Evolutionary conservation across 1,284 basidiomycete genomes (phyloP).

Genomic region (Polyporus tsugae): DNA sequence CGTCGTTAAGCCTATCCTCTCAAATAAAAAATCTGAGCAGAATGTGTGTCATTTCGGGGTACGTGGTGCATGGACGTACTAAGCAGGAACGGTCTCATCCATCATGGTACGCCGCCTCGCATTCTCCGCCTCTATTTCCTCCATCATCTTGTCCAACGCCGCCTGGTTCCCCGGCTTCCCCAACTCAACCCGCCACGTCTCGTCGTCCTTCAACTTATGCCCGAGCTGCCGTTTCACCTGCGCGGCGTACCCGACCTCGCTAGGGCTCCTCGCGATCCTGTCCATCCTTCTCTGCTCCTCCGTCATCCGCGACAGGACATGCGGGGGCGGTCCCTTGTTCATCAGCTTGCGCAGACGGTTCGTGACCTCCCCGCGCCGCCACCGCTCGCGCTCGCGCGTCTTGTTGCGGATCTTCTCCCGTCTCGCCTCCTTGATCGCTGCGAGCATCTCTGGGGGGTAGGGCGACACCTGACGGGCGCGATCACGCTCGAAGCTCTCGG

Average conservation of each 20-base stretch:
- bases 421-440: slow-evolving; percentile 60
- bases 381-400: slow-evolving; percentile 63
- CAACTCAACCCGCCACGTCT: slow-evolving; percentile 54
- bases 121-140: slow-evolving; percentile 45
- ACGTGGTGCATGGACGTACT: not conserved
- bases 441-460: slow-evolving; percentile 57
- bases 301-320: slow-evolving; percentile 61
- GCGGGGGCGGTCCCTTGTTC: slow-evolving; percentile 66
- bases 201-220: slow-evolving; percentile 54
- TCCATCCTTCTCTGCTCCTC: slow-evolving; percentile 54
- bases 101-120: slow-evolving; percentile 22
- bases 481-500: slow-evolving; percentile 48
- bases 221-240: slow-evolving; percentile 59
- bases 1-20: not conserved
- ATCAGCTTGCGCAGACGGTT: slow-evolving; percentile 54
- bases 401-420: slow-evolving; percentile 67
- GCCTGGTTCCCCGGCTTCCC: slow-evolving; percentile 47
- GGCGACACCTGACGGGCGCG: slow-evolving; percentile 49
- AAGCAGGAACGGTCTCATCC: not conserved
- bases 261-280: slow-evolving; percentile 54
- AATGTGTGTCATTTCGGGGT: not conserved
- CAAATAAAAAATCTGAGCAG: not conserved
- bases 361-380: slow-evolving; percentile 66
- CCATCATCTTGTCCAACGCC: slow-evolving; percentile 47
- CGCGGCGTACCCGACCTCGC: slow-evolving; percentile 72